phyloP scores from a whole-genome alignment of 2,329 filamentous ascomycete species.

The Cadophora luteo-olivacea region DNA sequence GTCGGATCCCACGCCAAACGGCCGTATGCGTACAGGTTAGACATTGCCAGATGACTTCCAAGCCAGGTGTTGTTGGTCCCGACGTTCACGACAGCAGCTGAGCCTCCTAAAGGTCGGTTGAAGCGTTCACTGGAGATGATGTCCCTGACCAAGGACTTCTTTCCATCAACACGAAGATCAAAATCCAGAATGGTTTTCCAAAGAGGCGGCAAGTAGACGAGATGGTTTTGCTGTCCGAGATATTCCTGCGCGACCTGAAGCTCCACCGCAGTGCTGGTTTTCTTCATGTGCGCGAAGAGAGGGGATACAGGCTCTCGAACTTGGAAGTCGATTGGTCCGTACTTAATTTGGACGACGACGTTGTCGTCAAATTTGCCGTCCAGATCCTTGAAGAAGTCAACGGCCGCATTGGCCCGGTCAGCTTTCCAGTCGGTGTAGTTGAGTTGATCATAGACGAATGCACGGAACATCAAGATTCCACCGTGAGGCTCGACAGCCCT shows the following conservation, averaged over 20 bases:
- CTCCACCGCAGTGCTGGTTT: conserved; percentile 63
- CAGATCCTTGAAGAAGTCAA: conserved; percentile 69
- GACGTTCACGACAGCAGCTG: conserved; percentile 71
- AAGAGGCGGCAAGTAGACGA: conserved; percentile 71
- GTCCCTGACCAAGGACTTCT: conserved; percentile 62
- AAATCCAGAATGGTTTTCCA: conserved; percentile 74
- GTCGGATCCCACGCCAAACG: conserved; percentile 69
- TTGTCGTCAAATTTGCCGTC: conserved; percentile 73
- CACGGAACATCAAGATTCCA: conserved; percentile 72
- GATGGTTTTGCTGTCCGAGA: conserved; percentile 71
- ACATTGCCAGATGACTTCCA: conserved; percentile 73
- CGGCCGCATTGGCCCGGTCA: conserved; percentile 73
- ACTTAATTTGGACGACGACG: conserved; percentile 76
- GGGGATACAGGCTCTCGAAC: conserved; percentile 72
- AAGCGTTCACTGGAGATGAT: conserved; percentile 67
- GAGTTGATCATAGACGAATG: conserved; percentile 72
- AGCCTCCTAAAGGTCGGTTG: conserved; percentile 63
- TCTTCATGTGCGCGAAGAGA: conserved; percentile 59
- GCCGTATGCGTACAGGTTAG: conserved; percentile 74
- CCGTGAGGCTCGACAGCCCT: conserved; percentile 61
- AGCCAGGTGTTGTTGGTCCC: conserved; percentile 72
- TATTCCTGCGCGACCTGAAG: conserved; percentile 74
- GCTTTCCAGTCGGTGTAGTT: conserved; percentile 66
- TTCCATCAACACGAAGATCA: conserved; percentile 65
- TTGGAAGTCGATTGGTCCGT: conserved; percentile 77